Base-by-base conservation (phyloP, 116 monocot genomes). In the Phalaenopsis hybrid region DNA sequence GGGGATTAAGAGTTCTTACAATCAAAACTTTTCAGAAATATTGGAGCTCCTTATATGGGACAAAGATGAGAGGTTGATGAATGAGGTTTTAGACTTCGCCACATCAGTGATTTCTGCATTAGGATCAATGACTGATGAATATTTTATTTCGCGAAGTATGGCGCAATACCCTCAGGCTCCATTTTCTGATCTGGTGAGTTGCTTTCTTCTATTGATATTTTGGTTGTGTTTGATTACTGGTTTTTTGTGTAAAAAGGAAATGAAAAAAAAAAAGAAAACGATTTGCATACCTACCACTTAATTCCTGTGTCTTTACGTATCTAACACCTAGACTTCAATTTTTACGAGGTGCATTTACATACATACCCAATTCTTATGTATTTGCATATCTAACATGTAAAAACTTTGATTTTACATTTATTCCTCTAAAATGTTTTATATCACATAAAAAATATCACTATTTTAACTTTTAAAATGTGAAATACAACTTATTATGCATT, bases 131-230 rank as follows among this genome's bases (percentile, higher is more conserved):
- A 94, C 91, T 4, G 91, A 98, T 81, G 90, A 90, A 51, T 68
- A 85, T 80, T 80, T 81, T 70, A 86, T 98, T 74, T 88, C 93
- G 23, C 83, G 86, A 78, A 91, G 90, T 67, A 91, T 98, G 98
- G 87, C 89, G 17, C 84, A 80, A 49, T 93, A 94, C 33, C 91
- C 92, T 84, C 87, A 90, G 33, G 97, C 98, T 12, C 98, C 98
- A 50, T 82, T 68, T n/a, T 98, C 97, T 31, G 86, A 94, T 92
- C 75, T 98, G 79, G 97, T 94, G 79, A 86, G 87, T 84, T 44
- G 9, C 31, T 28, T 28, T 0, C 28, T 17, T 15, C 7, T n/a
- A 31, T 55, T 3, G 13, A 44, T 18, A 44, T 74, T 70, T 70
- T 13, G 34, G 70, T 7, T 12, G 52, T 61, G 61, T 61, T 61